Evolutionary conservation across 1,139 yeast species (phyloP), one percentile per base, ranked within the genome.

Genomic region (Citeromyces siamensis): DNA sequence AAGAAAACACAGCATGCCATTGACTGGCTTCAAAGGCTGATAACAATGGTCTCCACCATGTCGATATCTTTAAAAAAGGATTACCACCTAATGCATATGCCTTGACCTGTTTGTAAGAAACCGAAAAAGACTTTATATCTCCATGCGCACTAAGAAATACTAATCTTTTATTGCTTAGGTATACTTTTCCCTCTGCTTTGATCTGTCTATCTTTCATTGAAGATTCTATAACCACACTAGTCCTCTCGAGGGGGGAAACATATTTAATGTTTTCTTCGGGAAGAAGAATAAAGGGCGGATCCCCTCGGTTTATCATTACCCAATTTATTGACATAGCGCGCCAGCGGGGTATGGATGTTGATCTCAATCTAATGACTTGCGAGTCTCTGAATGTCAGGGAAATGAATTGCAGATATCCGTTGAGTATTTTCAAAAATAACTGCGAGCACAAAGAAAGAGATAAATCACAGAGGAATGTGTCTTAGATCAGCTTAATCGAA

Each of bases 281-380:
- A 10, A 37, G 37, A 19, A 32, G 28, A 8, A 37, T 19, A 35
- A 37, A 37, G 10, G 38, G 35, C 10, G 32, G 17, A 5, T 6
- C 21, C 10, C 36, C 35, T 14, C 35, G 23, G 19, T 20, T 37
- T 5, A 31, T 18, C 35, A 37, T 37, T 10, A 37, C 40, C 37
- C 38, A 35, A 19, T 37, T 37, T 10, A 37, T 12, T 10, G 40
- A 37, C 40, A 37, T 37, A 10, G n/a, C n/a, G n/a, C n/a, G n/a
- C n/a, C n/a, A n/a, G n/a, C n/a, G n/a, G n/a, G n/a, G n/a, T n/a
- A n/a, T n/a, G n/a, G n/a, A n/a, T n/a, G n/a, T n/a, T n/a, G n/a
- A n/a, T n/a, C n/a, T n/a, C n/a, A n/a, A n/a, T n/a, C n/a, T n/a
- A n/a, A n/a, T n/a, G n/a, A n/a, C n/a, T n/a, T n/a, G n/a, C n/a